Percentiles rank a stretch among this genome's conserved stretches.
Evolutionary conservation across 495 filamentous ascomycete genomes (phyloP).

Genomic region (Penicillium simplicissimum): DNA sequence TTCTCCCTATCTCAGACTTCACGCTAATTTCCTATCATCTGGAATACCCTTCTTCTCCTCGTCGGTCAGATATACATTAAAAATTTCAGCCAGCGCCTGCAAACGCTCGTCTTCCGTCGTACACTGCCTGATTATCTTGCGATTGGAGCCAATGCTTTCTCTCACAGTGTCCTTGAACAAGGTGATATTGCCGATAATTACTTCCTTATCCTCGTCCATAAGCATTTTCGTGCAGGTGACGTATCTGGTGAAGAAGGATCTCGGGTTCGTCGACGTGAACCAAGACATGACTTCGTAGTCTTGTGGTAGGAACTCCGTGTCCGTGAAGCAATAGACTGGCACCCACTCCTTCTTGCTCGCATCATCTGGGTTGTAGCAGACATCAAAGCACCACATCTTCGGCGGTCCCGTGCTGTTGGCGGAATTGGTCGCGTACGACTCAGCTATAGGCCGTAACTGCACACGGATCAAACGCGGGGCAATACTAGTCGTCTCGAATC

Average conservation of each 20-base stretch:
- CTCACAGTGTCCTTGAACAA: background rate
- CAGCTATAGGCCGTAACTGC: background rate
- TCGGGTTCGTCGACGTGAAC: background rate
- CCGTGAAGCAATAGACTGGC: conserved; percentile 56
- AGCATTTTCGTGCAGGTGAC: background rate
- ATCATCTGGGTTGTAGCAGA: conserved; percentile 3
- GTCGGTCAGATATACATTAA: background rate
- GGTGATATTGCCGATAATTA: background rate
- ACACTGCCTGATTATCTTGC: background rate
- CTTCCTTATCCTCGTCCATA: background rate
- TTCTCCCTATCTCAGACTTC: no score
- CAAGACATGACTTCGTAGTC: conserved; percentile 33
- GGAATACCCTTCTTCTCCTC: background rate
- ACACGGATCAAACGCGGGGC: conserved; percentile 9
- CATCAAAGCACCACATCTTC: background rate
- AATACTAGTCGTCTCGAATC: conserved; percentile 38
- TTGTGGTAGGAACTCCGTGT: conserved; percentile 54
- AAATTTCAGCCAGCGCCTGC: background rate
- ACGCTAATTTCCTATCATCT: background rate
- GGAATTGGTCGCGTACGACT: conserved; percentile 31
- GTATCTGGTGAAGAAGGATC: background rate
- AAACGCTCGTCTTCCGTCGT: background rate
- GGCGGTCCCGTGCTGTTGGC: conserved; percentile 55
- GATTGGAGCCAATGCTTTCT: background rate
- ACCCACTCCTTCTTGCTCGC: conserved; percentile 47